Evolutionary conservation across 805 yeast species (phyloP).

Genomic region (Trichomonascus vanleenenianus): DNA sequence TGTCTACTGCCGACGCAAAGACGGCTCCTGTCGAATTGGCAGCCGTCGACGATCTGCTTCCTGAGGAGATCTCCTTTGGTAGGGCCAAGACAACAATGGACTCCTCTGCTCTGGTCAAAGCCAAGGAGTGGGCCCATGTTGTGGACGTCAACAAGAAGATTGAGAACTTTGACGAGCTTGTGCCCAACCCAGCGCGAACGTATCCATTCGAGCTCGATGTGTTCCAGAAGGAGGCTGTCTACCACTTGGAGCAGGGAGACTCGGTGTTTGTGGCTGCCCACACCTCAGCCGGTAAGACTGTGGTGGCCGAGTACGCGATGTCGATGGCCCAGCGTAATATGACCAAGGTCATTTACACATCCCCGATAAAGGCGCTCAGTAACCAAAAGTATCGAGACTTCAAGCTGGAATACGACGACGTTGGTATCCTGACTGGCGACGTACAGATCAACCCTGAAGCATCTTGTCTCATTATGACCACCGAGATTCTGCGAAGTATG

Average conservation of each 20-base stretch:
- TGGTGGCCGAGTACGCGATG: slow-evolving; percentile 96
- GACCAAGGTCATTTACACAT: slow-evolving; percentile 95
- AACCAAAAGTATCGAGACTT: slow-evolving; percentile 89
- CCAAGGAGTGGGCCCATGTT: slow-evolving; percentile 87
- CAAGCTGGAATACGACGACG: slow-evolving; percentile 72
- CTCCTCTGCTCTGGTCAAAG: slow-evolving; percentile 24
- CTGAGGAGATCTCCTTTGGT: slow-evolving; percentile 43
- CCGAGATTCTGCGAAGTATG: slow-evolving; percentile 93
- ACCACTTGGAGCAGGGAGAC: slow-evolving; percentile 94
- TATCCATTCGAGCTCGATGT: slow-evolving; percentile 96
- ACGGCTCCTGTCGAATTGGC: slow-evolving; percentile 6
- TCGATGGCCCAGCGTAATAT: slow-evolving; percentile 93
- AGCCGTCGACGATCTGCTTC: slow-evolving; percentile 41
- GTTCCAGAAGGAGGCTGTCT: slow-evolving; percentile 95
- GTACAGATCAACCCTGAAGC: slow-evolving; percentile 97
- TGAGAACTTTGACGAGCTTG: slow-evolving; percentile 76
- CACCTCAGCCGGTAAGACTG: slow-evolving; percentile 98
- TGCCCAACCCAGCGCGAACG: slow-evolving; percentile 85
- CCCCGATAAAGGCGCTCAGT: slow-evolving; percentile 87
- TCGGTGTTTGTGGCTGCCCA: slow-evolving; percentile 99
- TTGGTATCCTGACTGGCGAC: slow-evolving; percentile 95
- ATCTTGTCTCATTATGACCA: slow-evolving; percentile 93
- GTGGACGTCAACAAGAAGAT: slow-evolving; percentile 80
- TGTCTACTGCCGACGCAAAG: slow-evolving; percentile 15
- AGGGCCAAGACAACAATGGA: slow-evolving; percentile 23